Evolutionary conservation across 2,329 filamentous ascomycete genomes (phyloP), one percentile per base, ranked within the genome.

Genomic region (Acephala macrosclerotiorum): DNA sequence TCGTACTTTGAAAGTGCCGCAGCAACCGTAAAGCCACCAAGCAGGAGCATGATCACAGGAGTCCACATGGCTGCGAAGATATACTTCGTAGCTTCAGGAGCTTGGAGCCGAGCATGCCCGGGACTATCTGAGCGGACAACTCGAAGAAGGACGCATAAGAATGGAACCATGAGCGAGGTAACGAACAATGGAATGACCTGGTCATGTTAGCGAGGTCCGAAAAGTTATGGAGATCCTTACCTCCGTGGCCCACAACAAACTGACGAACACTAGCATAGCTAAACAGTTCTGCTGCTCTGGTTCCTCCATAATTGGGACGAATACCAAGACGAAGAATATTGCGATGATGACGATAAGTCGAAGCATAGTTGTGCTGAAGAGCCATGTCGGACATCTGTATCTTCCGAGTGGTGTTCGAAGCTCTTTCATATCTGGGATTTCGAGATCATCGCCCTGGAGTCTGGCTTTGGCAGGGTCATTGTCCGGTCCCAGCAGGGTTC

Each of bases 41-140:
- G 88, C 25, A 99, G 84, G 18, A 99, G 87, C 96, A 99, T 98
- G 72, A 99, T 99, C 63, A 99, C 96, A 0, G 96, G 95, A 3
- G 95, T 97, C 96, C 96, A 99, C 96, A 99, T 99, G 29, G 96
- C 91, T 4, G 93, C 85, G 74, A 99, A 98, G 65, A 97, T 91
- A 74, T 91, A 95, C 33, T 87, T 84, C 0, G 95, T 93, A 0
- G 96, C 94, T 51, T 88, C 85, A 77, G 94, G 94, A 2, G 94
- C 87, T n/a, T 86, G 85, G 7, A 99, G 84, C 25, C 95, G 88
- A 53, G 82, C 80, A 67, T 93, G 84, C 0, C 90, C 89, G 72
- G 87, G 85, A 5, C 89, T 86, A 61, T 96, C 92, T 36, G 90
- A 87, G 36, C 93, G 89, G 67, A 97, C 92, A 25, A 99, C 94